Evolutionary conservation across 2,329 filamentous ascomycete species (phyloP), one percentile per base, ranked within the genome.

Genomic region (Hypoxylon sp.): DNA sequence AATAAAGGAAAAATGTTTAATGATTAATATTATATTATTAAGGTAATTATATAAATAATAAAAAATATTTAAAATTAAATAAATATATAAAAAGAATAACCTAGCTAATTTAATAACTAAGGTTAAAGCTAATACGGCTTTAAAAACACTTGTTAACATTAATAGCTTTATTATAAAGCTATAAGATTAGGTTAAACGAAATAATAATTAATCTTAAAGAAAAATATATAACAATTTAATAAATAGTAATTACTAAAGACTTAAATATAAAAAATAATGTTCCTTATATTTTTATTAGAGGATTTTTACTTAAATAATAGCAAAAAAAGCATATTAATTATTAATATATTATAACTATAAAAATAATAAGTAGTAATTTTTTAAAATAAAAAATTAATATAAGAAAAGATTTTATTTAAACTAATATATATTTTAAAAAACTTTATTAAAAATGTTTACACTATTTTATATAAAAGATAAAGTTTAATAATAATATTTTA

Each of bases 101-200:
- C 44, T 44, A 10, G 44, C 44, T 6, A 44, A 59, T 46, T 29
- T 46, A 2, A 59, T 52, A 14, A 60, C 19, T 8, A 60, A 60
- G 31, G 17, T 31, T 9, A 17, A 14, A 10, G 31, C 17, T 5
- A 60, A 60, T 19, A 29, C 44, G 13, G 46, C 57, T 1, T 39
- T 60, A 13, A 51, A 17, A 8, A 52, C 5, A 10, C 8, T 55
- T 2, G 13, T 47, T 19, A 13, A 47, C 1, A 54, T n/a, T 17
- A 42, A 42, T 19, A 19, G 19, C 19, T 22, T 22, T 22, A 22
- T 22, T 22, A 22, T 22, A 22, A 22, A 3, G 19, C 3, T 22
- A 22, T 22, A 22, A 22, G 19, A 3, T 22, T 22, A 22, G 19
- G 19, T 22, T 22, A n/a, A 39, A 26, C 1, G 3, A 5, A 35